These are phyloP conservation scores for Litchi chinensis DNA, from an alignment of 345 rosid genomes.

Conservation along the genomic window DNA sequence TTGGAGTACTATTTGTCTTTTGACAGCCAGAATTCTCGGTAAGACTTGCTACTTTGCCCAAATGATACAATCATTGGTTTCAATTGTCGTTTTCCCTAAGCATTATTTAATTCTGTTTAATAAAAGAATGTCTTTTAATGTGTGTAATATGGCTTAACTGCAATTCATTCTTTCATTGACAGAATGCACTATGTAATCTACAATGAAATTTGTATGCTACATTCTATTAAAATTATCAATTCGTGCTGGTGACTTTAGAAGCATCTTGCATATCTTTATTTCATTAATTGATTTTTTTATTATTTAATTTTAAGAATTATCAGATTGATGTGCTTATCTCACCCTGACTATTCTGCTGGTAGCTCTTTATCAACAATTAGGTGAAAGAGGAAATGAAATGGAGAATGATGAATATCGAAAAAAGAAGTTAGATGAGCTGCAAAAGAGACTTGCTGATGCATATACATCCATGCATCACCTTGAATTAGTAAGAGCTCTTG, in stretches of 20 bases:
- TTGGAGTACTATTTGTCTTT: no score
- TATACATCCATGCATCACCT: conserved; percentile 84
- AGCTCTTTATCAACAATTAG: conserved; percentile 74
- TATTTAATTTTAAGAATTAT: neutral
- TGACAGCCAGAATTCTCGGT: neutral
- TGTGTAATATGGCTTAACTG: neutral
- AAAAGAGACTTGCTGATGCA: conserved; percentile 84
- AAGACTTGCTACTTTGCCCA: neutral
- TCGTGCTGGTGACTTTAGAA: neutral
- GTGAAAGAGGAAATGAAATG: conserved; percentile 83
- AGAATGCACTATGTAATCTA: neutral
- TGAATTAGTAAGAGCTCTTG: conserved; percentile 57
- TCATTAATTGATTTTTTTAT: neutral
- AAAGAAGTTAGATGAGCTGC: conserved; percentile 77
- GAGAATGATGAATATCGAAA: conserved; percentile 85
- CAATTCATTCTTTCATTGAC: neutral
- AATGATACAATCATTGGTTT: neutral
- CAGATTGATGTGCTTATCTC: conserved; percentile 2
- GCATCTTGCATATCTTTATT: conserved; percentile 3
- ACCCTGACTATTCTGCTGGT: conserved; percentile 23
- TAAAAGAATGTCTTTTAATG: neutral
- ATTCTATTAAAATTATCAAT: neutral
- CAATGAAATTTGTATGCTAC: neutral
- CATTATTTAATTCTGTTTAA: neutral
- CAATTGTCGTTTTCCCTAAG: neutral